Evolutionary conservation across 1,284 basidiomycete genomes (phyloP).

Genomic region (Cutaneotrichosporon arboriforme): DNA sequence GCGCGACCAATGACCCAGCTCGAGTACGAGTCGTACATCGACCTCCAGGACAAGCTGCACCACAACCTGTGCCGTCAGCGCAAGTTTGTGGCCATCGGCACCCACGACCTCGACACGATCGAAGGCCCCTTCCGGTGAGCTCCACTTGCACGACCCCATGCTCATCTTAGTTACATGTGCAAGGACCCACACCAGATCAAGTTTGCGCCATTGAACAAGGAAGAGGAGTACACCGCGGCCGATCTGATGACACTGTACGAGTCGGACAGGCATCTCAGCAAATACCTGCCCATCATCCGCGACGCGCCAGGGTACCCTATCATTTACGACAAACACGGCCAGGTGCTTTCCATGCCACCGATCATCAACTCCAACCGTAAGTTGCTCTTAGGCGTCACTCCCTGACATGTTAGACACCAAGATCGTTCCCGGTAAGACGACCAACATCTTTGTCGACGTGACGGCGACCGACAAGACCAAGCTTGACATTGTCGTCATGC

Average conservation of each 20-base stretch:
- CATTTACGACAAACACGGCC: constrained; percentile 85
- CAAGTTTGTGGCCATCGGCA: constrained; percentile 92
- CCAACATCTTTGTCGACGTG: constrained; percentile 92
- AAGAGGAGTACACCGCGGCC: constrained; percentile 67
- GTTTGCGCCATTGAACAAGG: constrained; percentile 77
- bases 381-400: constrained; percentile 1
- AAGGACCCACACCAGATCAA: constrained; percentile 81
- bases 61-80: constrained; percentile 88
- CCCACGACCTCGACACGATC: constrained; percentile 91
- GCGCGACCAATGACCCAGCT: constrained; percentile 74
- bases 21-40: constrained; percentile 96
- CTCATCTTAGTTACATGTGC: constrained; percentile 66
- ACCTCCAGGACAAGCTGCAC: constrained; percentile 96
- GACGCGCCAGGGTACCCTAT: constrained; percentile 96
- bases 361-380: constrained; percentile 89
- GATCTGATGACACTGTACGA: constrained; percentile 88
- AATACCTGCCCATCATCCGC: constrained; percentile 86
- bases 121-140: constrained; percentile 66
- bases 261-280: constrained; percentile 85
- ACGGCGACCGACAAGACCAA: constrained; percentile 98
- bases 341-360: constrained; percentile 92
- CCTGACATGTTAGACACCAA: constrained; percentile 61
- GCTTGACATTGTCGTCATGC: constrained; percentile 88
- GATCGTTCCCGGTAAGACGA: constrained; percentile 81
- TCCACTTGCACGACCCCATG: too few species aligned